phyloP scores from a whole-genome alignment of 2,329 filamentous ascomycete species.

The Aspergillus novoparasiticus region DNA sequence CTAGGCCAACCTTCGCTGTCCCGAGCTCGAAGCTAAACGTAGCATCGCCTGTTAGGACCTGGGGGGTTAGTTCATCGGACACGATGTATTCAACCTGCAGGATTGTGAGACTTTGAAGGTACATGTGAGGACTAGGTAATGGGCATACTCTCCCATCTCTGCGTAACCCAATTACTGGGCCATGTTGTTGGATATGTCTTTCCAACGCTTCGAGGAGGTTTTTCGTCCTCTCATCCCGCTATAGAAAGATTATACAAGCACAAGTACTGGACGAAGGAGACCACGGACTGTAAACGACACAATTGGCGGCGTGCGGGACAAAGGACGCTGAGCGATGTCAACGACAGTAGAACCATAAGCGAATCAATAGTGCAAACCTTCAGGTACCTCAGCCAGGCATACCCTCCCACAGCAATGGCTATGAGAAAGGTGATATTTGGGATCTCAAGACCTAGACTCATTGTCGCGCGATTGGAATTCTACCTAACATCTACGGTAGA shows the following conservation, averaged over 20 bases:
- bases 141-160: neutral
- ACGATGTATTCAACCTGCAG: neutral
- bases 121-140: neutral
- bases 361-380: neutral
- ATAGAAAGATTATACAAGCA: neutral
- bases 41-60: neutral
- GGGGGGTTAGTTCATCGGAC: neutral
- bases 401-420: neutral
- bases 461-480: neutral
- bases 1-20: neutral
- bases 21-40: neutral
- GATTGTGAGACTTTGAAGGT: neutral
- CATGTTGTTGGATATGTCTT: neutral
- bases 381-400: neutral
- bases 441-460: neutral
- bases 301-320: neutral
- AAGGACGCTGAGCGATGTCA: neutral
- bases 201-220: neutral
- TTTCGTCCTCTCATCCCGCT: neutral
- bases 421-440: neutral
- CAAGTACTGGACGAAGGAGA: fast-evolving
- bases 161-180: neutral
- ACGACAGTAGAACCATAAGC: fast-evolving
- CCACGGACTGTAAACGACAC: neutral
- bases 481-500: neutral